Base-by-base conservation (phyloP, 495 filamentous ascomycete genomes). In the Penicillium daleae region DNA sequence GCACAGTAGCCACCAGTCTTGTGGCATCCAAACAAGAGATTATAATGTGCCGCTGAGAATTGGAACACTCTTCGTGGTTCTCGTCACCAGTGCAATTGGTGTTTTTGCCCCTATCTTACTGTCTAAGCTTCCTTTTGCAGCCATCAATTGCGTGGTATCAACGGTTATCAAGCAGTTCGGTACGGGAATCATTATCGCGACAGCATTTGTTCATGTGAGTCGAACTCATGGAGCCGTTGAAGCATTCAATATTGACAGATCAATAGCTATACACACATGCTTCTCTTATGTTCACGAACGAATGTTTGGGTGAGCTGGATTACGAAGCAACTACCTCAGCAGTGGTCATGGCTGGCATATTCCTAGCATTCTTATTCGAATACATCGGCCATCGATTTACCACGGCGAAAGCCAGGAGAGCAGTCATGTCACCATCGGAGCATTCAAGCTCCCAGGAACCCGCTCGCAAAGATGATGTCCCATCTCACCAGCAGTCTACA, bases 171-270 rank as follows among this genome's bases (percentile, higher is more conserved):
- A 89, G 64, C 89, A 92, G 60, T 91, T 92, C 59, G 89, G 90
- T 6, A 91, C 90, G 0, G 90, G 90, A 2, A 84, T 92, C 22
- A 86, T 92, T 60, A 79, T 92, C 48, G 80, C 89, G 5, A 92
- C 89, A 0, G 88, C 87, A 15, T 90, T 91, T 57, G 75, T 92
- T 21, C 89, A 92, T 67, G 84, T 88, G 59, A 71, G 80, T 31
- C 31, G 7, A 17, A 24, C 15, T 19, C 6, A 3, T 32, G n/a
- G 39, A 33, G 26, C 46, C 0, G 24, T 15, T n/a, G 7, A 0
- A 37, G 3, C 0, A 10, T 22, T 9, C 0, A 21, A 32, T 6
- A 40, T 67, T 76, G 8, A 74, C 60, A 15, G 8, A 22, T 33
- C 7, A 1, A 3, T 26, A 87, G 85, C 81, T 91, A 10, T 83